Conservation (phyloP, 306 rosid species). For the Trifolium dubium region DNA sequence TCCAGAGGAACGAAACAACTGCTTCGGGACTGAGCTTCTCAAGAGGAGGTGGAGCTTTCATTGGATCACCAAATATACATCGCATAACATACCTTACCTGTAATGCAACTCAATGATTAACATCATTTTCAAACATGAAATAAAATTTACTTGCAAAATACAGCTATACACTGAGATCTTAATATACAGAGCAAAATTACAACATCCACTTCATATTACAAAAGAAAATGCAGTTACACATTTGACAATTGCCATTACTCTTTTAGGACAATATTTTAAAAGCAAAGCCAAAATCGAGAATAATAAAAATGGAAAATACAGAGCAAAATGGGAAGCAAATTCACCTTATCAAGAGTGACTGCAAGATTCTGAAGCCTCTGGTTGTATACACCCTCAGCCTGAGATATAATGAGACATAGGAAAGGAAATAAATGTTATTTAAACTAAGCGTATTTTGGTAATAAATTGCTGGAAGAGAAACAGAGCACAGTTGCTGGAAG, state of each 20-base stretch:
- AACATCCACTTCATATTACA: background rate
- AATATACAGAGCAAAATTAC: conserved; percentile 18
- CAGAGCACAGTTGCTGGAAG: conserved; percentile 32
- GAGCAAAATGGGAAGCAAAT: conserved; percentile 18
- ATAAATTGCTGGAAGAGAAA: conserved; percentile 11
- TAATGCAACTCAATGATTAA: conserved; percentile 34
- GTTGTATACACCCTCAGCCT: conserved; percentile 99
- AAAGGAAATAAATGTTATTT: conserved; percentile 10
- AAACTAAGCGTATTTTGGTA: conserved; percentile 8
- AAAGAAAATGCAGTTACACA: background rate
- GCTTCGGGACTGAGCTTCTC: conserved; percentile 89
- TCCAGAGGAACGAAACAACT: conserved; percentile 78
- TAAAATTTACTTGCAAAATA: conserved; percentile 35
- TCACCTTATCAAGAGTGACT: conserved; percentile 97
- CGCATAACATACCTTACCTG: conserved; percentile 98
- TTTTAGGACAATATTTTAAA: conserved; percentile 21
- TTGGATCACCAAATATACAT: conserved; percentile 86
- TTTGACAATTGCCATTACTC: conserved; percentile 3
- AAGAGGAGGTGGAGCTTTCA: conserved; percentile 93
- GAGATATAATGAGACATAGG: conserved; percentile 37
- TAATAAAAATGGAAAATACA: background rate
- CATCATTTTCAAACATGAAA: conserved; percentile 28
- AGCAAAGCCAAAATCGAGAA: conserved; percentile 14
- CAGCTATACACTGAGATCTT: conserved; percentile 4
- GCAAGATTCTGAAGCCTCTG: conserved; percentile 99